Conservation (phyloP, 257 asterid genomes). For the Solanum pinnatisectum region DNA sequence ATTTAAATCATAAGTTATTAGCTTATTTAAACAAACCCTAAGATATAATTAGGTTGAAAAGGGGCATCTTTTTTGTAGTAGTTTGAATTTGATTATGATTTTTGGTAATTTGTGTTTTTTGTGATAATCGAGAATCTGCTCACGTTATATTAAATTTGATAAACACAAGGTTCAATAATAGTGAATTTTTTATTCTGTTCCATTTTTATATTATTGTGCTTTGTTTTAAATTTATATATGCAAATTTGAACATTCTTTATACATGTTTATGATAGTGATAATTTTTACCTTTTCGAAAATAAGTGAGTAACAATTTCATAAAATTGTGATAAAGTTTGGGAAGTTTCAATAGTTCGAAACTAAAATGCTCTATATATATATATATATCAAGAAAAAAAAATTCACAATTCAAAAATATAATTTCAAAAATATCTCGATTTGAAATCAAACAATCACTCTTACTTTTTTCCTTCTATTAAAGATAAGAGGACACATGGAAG, state of each 20-base stretch:
- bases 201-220: background rate
- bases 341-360: background rate
- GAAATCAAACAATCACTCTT: too few species aligned
- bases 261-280: background rate
- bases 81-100: background rate
- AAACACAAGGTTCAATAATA: fast-evolving
- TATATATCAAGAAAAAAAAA: too few species aligned
- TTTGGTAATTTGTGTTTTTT: background rate
- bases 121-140: background rate
- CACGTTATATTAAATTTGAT: background rate
- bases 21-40: too few species aligned
- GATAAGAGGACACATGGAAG: background rate
- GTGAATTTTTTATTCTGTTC: background rate
- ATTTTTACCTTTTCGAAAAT: background rate
- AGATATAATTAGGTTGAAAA: background rate
- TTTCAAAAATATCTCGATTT: too few species aligned
- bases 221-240: background rate
- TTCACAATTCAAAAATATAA: too few species aligned
- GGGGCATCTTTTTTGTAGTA: background rate
- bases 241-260: background rate
- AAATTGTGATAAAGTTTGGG: background rate
- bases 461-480: too few species aligned
- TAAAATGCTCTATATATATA: too few species aligned
- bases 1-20: too few species aligned
- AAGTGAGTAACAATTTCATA: too few species aligned